These are phyloP conservation scores for Sextonia rubra DNA, from an alignment of 164 flowering plant genomes.

Conservation along the genomic window DNA sequence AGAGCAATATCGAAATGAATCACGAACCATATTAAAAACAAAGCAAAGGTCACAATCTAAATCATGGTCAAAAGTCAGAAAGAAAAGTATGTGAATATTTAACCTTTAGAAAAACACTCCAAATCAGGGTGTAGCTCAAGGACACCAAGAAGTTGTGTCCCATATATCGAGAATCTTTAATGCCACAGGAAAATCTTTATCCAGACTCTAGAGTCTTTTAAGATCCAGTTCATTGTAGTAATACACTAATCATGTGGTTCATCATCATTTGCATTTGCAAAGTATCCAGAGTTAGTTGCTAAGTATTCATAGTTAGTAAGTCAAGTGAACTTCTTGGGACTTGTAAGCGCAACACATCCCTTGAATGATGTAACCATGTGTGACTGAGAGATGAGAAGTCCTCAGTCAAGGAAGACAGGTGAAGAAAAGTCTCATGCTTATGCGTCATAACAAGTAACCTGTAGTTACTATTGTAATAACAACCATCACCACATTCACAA, in stretches of 20 bases:
- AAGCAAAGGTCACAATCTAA: neutral
- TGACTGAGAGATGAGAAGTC: too few species aligned
- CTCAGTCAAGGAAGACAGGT: too few species aligned
- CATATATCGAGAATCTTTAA: neutral
- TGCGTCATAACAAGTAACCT: too few species aligned
- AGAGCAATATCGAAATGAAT: slow-evolving; percentile 6
- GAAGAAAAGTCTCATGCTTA: too few species aligned
- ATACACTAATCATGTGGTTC: neutral
- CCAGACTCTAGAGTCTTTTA: neutral
- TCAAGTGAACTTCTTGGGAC: neutral
- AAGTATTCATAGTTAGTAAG: neutral
- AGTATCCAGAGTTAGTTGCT: neutral
- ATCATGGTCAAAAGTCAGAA: neutral
- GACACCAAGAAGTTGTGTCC: neutral
- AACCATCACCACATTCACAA: too few species aligned
- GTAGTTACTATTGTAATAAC: too few species aligned
- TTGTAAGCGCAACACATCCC: too few species aligned
- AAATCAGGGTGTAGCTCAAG: neutral
- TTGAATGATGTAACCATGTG: too few species aligned
- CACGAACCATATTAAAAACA: neutral
- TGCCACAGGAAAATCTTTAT: neutral
- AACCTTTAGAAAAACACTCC: neutral
- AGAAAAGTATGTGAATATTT: neutral
- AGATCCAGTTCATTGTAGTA: too few species aligned
- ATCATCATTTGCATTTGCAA: neutral